Conservation (phyloP, 257 asterid genomes). For the Solanum corneliomulleri region DNA sequence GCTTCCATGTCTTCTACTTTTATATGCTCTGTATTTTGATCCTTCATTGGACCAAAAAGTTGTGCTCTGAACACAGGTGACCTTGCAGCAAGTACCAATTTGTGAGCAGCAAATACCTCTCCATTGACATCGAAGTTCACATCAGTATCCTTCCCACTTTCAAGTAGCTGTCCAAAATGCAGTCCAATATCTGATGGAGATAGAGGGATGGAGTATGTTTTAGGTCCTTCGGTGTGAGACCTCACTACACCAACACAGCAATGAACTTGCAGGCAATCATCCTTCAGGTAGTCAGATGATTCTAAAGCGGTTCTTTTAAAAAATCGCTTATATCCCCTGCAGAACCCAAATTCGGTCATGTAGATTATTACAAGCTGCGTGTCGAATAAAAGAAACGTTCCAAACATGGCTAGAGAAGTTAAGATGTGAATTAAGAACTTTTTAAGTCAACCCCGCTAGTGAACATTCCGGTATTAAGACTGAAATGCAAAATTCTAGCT, state of each 20-base stretch:
- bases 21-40: conserved; percentile 52
- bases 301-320: conserved; percentile 67
- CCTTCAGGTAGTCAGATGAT: conserved; percentile 72
- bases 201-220: conserved; percentile 55
- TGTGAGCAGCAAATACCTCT: conserved; percentile 70
- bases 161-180: conserved; percentile 79
- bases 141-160: conserved; percentile 66
- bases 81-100: conserved; percentile 90
- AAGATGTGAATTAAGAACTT: neutral
- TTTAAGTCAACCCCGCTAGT: neutral
- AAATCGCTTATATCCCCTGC: conserved; percentile 93
- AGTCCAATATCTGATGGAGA: conserved; percentile 80
- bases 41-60: conserved; percentile 94
- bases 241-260: conserved; percentile 90
- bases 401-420: neutral
- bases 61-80: conserved; percentile 96
- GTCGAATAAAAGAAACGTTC: neutral
- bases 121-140: conserved; percentile 64
- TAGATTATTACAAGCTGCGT: neutral
- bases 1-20: conserved; percentile 75
- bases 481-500: neutral
- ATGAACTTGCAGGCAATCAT: conserved; percentile 82
- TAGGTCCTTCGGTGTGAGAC: conserved; percentile 81
- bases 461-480: neutral
- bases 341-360: conserved; percentile 3